Conservation (phyloP, 2,329 filamentous ascomycete genomes). For the Madurella fahalii region DNA sequence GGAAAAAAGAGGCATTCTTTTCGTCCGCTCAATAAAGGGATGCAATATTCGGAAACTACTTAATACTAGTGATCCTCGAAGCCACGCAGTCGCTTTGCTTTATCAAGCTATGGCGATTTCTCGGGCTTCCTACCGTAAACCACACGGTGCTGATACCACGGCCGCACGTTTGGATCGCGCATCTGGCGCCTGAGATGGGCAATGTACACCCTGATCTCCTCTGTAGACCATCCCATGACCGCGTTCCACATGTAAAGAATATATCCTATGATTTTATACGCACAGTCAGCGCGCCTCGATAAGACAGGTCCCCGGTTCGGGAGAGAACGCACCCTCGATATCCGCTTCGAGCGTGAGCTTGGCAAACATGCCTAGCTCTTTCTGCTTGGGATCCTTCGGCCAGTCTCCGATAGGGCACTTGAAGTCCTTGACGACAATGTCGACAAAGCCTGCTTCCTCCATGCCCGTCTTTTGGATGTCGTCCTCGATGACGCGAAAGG, state of each 20-base stretch:
- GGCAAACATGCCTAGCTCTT: slow-evolving; percentile 8
- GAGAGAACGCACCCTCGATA: slow-evolving; percentile 11
- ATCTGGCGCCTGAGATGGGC: slow-evolving; percentile 3
- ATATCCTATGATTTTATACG: slow-evolving; percentile 6
- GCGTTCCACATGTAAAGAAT: slow-evolving; percentile 10
- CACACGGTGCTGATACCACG: slow-evolving; percentile 4
- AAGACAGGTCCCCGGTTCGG: too few relatives aligned
- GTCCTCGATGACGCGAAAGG: slow-evolving; percentile 12
- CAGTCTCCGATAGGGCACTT: slow-evolving; percentile 9
- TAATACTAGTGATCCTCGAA: too few relatives aligned
- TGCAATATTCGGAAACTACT: too few relatives aligned
- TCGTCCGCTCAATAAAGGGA: too few relatives aligned
- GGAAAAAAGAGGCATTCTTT: too few relatives aligned
- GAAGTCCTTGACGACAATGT: slow-evolving; percentile 11
- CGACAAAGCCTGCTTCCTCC: slow-evolving; percentile 17
- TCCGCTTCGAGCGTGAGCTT: slow-evolving; percentile 9
- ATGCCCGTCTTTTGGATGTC: slow-evolving; percentile 11
- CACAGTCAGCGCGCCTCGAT: not conserved
- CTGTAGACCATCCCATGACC: slow-evolving; percentile 14
- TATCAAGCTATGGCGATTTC: not conserved
- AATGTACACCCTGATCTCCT: too few relatives aligned
- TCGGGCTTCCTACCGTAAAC: slow-evolving; percentile 11
- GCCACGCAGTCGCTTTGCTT: too few relatives aligned
- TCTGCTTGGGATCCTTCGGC: slow-evolving; percentile 7
- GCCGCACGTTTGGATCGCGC: not conserved